phyloP scores from a whole-genome alignment of 805 yeast species.

The Wickerhamomyces rabaulensis region DNA sequence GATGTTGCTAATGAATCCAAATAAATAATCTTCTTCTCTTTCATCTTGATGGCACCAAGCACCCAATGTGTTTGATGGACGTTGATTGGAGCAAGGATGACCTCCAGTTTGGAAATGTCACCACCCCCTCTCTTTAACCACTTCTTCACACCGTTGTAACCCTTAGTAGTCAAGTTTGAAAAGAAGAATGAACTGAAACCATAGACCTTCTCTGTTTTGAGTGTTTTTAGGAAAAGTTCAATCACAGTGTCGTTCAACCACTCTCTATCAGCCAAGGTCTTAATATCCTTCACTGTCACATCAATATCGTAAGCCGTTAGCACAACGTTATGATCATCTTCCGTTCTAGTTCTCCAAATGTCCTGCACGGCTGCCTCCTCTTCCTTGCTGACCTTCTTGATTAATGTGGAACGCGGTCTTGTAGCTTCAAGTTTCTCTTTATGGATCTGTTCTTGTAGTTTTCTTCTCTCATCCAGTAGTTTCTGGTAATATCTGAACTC shows the following conservation, averaged over 20 bases:
- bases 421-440: slow-evolving; percentile 27
- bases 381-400: slow-evolving; percentile 21
- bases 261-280: slow-evolving; percentile 58
- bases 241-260: slow-evolving; percentile 94
- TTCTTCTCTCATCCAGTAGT: slow-evolving; percentile 37
- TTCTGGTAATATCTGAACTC: slow-evolving; percentile 40
- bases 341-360: slow-evolving; percentile 22
- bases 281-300: slow-evolving; percentile 58
- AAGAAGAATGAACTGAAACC: slow-evolving; percentile 89
- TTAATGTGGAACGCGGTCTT: slow-evolving; percentile 17
- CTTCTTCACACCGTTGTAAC: slow-evolving; percentile 73
- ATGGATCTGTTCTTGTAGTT: slow-evolving; percentile 30
- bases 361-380: slow-evolving; percentile 22
- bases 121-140: slow-evolving; percentile 81
- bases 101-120: slow-evolving; percentile 56
- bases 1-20: slow-evolving; percentile 66
- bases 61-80: slow-evolving; percentile 88
- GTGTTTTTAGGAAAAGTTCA: slow-evolving; percentile 61
- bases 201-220: slow-evolving; percentile 37
- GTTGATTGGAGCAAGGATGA: slow-evolving; percentile 82
- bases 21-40: slow-evolving; percentile 52
- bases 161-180: slow-evolving; percentile 62
- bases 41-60: slow-evolving; percentile 68
- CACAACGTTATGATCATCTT: slow-evolving; percentile 23
- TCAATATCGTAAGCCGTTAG: slow-evolving; percentile 43